Evolutionary conservation across 176 grass and related monocot genomes (phyloP).

Genomic region (Tuctoria greenei): DNA sequence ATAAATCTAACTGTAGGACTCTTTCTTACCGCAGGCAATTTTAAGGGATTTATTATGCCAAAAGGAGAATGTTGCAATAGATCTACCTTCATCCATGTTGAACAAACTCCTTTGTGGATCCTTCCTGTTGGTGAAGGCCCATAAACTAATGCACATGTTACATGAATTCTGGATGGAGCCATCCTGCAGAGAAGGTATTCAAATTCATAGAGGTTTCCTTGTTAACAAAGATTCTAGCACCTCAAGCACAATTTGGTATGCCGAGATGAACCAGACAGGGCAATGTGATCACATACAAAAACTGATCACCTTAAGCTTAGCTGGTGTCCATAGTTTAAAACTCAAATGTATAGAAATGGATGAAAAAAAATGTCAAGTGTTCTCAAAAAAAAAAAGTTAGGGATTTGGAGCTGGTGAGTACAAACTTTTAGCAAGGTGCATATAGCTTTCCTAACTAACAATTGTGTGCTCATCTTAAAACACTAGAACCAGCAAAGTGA

Average conservation of each 20-base stretch:
- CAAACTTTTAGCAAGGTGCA: neutral
- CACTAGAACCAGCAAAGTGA: neutral
- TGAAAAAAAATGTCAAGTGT: too few species aligned
- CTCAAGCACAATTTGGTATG: neutral
- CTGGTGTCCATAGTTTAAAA: neutral
- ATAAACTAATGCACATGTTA: slow-evolving; percentile 82
- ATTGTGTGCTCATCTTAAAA: neutral
- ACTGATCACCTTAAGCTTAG: neutral
- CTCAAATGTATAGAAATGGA: neutral
- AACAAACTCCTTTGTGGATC: slow-evolving; percentile 91
- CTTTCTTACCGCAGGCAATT: slow-evolving; percentile 11
- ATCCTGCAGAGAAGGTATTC: slow-evolving; percentile 48
- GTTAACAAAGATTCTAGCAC: neutral
- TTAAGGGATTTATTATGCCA: neutral
- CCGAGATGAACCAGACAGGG: neutral
- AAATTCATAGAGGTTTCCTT: neutral
- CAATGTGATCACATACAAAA: neutral
- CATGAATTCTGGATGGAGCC: slow-evolving; percentile 72
- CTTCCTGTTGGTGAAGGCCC: slow-evolving; percentile 83
- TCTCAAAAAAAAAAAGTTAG: slow-evolving; percentile 11
- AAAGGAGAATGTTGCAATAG: slow-evolving; percentile 6
- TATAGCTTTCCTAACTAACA: neutral
- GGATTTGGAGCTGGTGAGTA: neutral
- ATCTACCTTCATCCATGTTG: slow-evolving; percentile 91
- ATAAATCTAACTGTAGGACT: slow-evolving; percentile 29